Evolutionary conservation across 768 basidiomycete species (phyloP).

Genomic region (Trametes gibbosa): DNA sequence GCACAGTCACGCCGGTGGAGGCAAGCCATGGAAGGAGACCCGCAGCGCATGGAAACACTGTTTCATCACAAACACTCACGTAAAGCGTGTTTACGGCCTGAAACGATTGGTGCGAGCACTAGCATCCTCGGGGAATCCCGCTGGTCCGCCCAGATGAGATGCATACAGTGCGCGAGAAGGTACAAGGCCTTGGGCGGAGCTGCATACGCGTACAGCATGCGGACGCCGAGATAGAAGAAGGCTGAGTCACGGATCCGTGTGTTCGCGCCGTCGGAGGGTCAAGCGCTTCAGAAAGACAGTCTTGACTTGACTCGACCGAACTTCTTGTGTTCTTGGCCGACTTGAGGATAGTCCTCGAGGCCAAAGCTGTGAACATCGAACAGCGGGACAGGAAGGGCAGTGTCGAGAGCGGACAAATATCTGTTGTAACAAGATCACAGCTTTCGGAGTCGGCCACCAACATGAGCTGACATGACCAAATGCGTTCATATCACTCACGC

Average conservation of each 20-base stretch:
- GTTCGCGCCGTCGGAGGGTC: background rate
- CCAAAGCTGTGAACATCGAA: background rate
- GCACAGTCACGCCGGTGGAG: background rate
- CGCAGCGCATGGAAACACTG: constrained; percentile 11
- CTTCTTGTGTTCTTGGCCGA: background rate
- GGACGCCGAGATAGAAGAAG: constrained; percentile 2
- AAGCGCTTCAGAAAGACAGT: background rate
- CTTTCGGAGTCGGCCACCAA: background rate
- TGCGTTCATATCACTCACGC: background rate
- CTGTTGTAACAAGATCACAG: background rate
- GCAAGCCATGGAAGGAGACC: background rate
- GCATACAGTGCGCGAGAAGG: background rate
- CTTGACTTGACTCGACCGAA: constrained; percentile 4
- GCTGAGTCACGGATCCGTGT: constrained; percentile 7
- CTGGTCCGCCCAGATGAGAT: background rate
- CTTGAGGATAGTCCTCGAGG: background rate
- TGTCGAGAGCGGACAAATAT: background rate
- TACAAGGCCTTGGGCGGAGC: background rate
- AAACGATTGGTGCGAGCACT: background rate
- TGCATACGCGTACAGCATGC: constrained; percentile 7
- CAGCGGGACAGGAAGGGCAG: background rate
- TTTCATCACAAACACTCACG: constrained; percentile 11
- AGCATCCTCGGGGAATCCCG: background rate
- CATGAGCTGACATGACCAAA: background rate
- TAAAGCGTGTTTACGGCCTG: constrained; percentile 5